phyloP scores from a whole-genome alignment of 2,329 filamentous ascomycete species.

The Trichothecium roseum region DNA sequence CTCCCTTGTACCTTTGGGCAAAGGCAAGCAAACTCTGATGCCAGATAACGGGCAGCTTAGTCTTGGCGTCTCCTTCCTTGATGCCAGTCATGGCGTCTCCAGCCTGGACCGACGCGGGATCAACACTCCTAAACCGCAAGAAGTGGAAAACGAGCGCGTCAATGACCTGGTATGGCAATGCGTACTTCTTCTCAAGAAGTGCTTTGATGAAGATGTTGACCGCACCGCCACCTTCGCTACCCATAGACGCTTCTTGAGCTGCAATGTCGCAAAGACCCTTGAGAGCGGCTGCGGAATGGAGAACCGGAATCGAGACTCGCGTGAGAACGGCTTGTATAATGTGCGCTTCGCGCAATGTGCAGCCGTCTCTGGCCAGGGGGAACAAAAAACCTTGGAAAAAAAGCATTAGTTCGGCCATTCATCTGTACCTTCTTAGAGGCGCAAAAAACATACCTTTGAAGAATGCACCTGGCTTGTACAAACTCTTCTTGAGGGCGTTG shows the following conservation, averaged over 20 bases:
- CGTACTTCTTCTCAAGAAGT: constrained; percentile 93
- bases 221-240: constrained; percentile 78
- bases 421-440: no score
- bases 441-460: constrained; percentile 55
- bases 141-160: constrained; percentile 97
- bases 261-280: constrained; percentile 91
- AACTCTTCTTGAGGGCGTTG: constrained; percentile 78
- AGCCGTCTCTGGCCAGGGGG: constrained; percentile 74
- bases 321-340: constrained; percentile 83
- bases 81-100: constrained; percentile 42
- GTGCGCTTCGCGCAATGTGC: constrained; percentile 82
- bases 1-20: constrained; percentile 87
- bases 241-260: constrained; percentile 73
- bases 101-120: constrained; percentile 43
- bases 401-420: no score
- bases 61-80: constrained; percentile 37
- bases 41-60: constrained; percentile 83
- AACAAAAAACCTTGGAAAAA: constrained; percentile 61
- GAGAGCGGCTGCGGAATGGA: constrained; percentile 85
- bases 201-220: constrained; percentile 94
- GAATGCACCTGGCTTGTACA: constrained; percentile 91
- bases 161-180: constrained; percentile 86
- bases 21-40: constrained; percentile 90
- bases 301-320: constrained; percentile 75
- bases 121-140: constrained; percentile 69